Evolutionary conservation across 306 rosid species (phyloP), one percentile per base, ranked within the genome.

Genomic region (Vigna trinervia): DNA sequence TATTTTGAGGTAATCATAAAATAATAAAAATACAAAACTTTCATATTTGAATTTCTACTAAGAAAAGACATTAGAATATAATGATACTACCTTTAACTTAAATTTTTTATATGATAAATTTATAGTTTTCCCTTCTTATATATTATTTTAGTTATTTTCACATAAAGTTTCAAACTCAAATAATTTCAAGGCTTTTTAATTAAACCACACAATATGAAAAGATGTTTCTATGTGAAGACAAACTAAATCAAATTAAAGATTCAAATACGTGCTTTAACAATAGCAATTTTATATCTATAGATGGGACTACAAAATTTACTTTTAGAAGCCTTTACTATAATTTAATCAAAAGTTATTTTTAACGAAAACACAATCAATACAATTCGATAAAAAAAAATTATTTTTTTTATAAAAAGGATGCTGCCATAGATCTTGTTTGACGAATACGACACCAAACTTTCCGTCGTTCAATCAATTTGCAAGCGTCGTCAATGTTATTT

Each of bases 401-500:
- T 2, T 45, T 45, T 10, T 1, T 1, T 8, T 8, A 1, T 8
- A 13, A 59, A 36, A 14, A 36, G n/a, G 22, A 17, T 53, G 9
- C 15, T 9, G 9, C 43, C 41, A 41, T 63, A 63, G 53, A 51
- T 54, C 15, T 64, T 23, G 1, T 80, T 23, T 23, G 46, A 69
- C 53, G 13, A 65, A 73, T 15, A 54, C 34, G 30, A 66, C 26
- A 20, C 20, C 6, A 22, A 32, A n/a, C 30, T 65, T 73, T 80
- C 30, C 69, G 46, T 73, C 20, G 10, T 5, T 34, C 60, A 72
- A 17, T 54, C 52, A 32, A n/a, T 56, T 63, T 80, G 38, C 23
- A 13, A n/a, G 8, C 41, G 52, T 60, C 52, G 30, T n/a, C 15
- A 57, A 28, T 69, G 47, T 45, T 77, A 53, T 62, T 52, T 6